These are phyloP conservation scores for Sisymbrium irio DNA, from an alignment of 345 rosid species.

Conservation along the genomic window DNA sequence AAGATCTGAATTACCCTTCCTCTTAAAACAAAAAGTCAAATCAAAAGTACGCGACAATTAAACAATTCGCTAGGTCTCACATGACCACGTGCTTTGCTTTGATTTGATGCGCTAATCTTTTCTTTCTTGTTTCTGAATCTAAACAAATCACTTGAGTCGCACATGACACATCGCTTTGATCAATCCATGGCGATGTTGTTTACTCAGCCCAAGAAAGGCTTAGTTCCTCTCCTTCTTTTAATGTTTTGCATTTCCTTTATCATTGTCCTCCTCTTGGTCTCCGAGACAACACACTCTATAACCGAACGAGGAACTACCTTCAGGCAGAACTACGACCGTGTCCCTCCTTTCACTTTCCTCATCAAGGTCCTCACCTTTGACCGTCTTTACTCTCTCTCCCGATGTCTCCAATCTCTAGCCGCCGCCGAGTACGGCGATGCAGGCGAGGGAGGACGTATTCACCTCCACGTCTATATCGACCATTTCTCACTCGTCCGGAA, in stretches of 20 bases:
- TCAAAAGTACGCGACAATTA: no score
- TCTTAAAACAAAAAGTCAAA: no score
- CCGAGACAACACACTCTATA: conserved; percentile 35
- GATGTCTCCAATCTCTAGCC: conserved; percentile 85
- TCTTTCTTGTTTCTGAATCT: no score
- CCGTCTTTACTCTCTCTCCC: conserved; percentile 80
- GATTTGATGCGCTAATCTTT: no score
- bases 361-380: conserved; percentile 82
- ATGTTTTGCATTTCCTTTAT: conserved; percentile 40
- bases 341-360: conserved; percentile 50
- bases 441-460: conserved; percentile 56
- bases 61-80: no score
- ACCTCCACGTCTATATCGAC: conserved; percentile 81
- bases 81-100: no score
- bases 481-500: conserved; percentile 46
- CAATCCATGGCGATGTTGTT: conserved; percentile 27
- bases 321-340: conserved; percentile 7
- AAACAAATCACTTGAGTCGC: no score
- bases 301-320: conserved; percentile 2
- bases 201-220: conserved; percentile 38
- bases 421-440: conserved; percentile 65
- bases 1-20: no score
- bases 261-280: conserved; percentile 39
- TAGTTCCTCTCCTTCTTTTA: conserved; percentile 37
- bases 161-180: no score